Conservation (phyloP, 75 land plant genomes). For the Cryptomeria japonica region DNA sequence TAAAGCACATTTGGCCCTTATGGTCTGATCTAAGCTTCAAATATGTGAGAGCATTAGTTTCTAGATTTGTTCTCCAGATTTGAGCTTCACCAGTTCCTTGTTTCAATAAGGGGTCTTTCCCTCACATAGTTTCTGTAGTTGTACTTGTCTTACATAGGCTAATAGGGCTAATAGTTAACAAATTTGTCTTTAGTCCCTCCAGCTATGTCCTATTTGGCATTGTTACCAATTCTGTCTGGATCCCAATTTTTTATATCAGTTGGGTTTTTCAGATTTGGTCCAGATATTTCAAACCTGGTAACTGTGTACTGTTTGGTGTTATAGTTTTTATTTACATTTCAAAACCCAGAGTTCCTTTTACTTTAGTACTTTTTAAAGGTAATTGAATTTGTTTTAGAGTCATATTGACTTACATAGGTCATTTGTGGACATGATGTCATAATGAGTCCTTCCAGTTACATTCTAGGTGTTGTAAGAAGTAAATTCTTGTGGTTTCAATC, state of each 20-base stretch:
- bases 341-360: not conserved
- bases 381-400: not conserved
- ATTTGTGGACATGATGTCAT: not conserved
- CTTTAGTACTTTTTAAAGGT: not conserved
- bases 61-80: not conserved
- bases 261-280: no score
- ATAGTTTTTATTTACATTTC: not conserved
- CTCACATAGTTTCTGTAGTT: not conserved
- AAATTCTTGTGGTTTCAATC: not conserved
- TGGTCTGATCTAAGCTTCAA: not conserved
- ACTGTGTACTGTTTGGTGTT: not conserved
- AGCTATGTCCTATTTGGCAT: no score
- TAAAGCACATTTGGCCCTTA: not conserved
- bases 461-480: not conserved
- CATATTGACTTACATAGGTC: not conserved
- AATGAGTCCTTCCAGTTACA: not conserved
- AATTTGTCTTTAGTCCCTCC: not conserved
- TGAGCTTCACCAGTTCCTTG: not conserved
- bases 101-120: not conserved
- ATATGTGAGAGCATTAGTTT: not conserved
- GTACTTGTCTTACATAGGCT: not conserved
- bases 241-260: no score
- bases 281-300: no score
- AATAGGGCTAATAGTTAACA: not conserved
- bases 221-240: no score